phyloP scores from a whole-genome alignment of 2,329 filamentous ascomycete genomes.

The Aspergillus uvarum region DNA sequence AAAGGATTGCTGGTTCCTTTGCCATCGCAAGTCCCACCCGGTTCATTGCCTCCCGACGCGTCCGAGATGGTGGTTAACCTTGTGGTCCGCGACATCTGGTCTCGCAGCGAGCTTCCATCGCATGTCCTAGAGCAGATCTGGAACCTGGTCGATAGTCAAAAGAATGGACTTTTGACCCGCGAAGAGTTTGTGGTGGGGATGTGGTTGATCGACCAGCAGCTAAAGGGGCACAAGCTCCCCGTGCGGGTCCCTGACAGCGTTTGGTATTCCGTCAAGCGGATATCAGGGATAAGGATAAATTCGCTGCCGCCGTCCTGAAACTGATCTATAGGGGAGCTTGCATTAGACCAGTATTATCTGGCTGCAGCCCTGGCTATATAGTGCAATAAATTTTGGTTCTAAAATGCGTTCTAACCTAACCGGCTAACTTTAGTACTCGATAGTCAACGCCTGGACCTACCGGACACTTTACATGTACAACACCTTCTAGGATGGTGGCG shows the following conservation, averaged over 20 bases:
- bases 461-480: background rate
- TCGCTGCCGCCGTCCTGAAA: constrained; percentile 2
- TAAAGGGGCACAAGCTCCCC: constrained; percentile 50
- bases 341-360: background rate
- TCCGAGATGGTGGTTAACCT: constrained; percentile 47
- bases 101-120: constrained; percentile 44
- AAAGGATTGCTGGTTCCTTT: constrained; percentile 40
- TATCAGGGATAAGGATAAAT: constrained; percentile 34
- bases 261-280: constrained; percentile 47
- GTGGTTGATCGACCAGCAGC: constrained; percentile 51
- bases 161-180: constrained; percentile 38
- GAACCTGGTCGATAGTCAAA: constrained; percentile 45
- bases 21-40: constrained; percentile 12
- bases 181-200: constrained; percentile 53
- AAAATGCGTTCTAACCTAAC: background rate
- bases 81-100: constrained; percentile 51
- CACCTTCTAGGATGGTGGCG: background rate
- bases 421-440: background rate
- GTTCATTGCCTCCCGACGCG: constrained; percentile 25
- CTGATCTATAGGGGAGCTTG: background rate
- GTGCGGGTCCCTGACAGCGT: constrained; percentile 47
- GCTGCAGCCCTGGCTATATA: background rate
- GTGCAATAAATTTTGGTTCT: background rate
- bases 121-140: constrained; percentile 46
- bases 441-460: background rate